These are phyloP conservation scores for Neoscytalidium dimidiatum DNA, from an alignment of 2,329 filamentous ascomycete species.

Conservation along the genomic window DNA sequence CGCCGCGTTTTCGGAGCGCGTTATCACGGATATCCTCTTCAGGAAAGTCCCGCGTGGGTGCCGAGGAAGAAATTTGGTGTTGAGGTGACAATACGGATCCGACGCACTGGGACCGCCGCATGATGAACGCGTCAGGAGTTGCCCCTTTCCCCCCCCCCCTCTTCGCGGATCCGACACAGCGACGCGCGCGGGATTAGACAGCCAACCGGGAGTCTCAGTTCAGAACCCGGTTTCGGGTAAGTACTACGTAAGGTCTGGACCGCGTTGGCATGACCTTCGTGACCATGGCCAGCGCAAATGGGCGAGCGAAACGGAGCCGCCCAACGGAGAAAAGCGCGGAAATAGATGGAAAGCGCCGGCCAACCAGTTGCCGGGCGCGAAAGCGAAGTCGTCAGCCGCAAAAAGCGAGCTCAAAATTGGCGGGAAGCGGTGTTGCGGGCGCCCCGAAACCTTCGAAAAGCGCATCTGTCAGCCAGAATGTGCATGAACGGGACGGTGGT, in stretches of 20 bases:
- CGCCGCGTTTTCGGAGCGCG: background rate
- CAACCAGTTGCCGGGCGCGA: background rate
- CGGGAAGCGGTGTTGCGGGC: background rate
- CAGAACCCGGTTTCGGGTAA: background rate
- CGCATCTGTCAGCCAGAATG: background rate
- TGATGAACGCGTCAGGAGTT: background rate
- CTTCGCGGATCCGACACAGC: background rate
- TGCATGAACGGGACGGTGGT: background rate
- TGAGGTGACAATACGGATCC: background rate
- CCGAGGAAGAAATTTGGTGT: background rate
- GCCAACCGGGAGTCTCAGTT: too few species aligned
- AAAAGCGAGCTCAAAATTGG: background rate
- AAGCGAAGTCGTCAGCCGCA: background rate
- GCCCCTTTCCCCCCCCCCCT: background rate
- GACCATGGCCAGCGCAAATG: background rate
- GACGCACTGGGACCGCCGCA: background rate
- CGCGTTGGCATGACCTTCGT: background rate
- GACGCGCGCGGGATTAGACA: background rate
- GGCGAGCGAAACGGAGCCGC: background rate
- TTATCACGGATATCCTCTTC: background rate
- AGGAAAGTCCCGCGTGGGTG: background rate
- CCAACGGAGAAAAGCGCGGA: slow-evolving; percentile 13
- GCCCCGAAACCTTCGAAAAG: too few species aligned
- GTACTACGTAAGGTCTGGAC: background rate
- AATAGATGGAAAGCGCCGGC: background rate